Conservation (phyloP, 495 filamentous ascomycete species). For the Aspergillus biplanus region DNA sequence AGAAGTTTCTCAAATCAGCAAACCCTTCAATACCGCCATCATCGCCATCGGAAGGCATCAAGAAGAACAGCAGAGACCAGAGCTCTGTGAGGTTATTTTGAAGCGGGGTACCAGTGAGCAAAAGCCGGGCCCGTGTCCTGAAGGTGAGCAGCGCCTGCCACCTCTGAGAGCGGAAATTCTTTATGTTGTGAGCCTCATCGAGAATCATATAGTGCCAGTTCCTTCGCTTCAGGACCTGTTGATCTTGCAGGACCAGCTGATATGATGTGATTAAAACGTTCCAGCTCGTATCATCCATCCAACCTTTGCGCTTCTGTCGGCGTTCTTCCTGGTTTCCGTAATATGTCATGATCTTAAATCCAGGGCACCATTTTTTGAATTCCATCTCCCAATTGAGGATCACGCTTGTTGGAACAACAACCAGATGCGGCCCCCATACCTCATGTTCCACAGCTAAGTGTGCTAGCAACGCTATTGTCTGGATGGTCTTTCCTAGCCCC, state of each 20-base stretch:
- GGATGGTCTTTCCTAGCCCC: conserved; percentile 98
- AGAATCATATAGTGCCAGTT: conserved; percentile 98
- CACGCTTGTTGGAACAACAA: conserved; percentile 96
- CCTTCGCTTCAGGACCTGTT: conserved; percentile 88
- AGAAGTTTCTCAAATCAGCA: conserved; percentile 87
- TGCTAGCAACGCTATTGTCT: conserved; percentile 93
- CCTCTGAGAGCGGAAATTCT: conserved; percentile 95
- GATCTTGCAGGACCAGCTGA: conserved; percentile 91
- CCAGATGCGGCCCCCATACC: conserved; percentile 94
- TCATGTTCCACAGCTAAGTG: conserved; percentile 90
- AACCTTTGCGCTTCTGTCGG: conserved; percentile 84
- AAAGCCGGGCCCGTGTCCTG: conserved; percentile 80
- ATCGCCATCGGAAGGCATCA: conserved; percentile 83
- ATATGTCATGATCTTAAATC: conserved; percentile 97
- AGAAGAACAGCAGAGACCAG: conserved; percentile 96
- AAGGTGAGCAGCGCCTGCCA: conserved; percentile 96
- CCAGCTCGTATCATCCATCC: conserved; percentile 88
- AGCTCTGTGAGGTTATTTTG: conserved; percentile 97
- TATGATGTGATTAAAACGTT: conserved; percentile 98
- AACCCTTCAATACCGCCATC: conserved; percentile 78
- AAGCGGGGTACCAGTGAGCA: conserved; percentile 93
- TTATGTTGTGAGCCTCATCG: conserved; percentile 99
- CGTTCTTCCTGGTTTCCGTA: conserved; percentile 94
- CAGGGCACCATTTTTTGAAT: conserved; percentile 99
- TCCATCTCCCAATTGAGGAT: conserved; percentile 99